A percentile compares a stretch with the other conserved stretches of the same genome.
Evolutionary conservation across 2,329 filamentous ascomycete species (phyloP).

Genomic region (Ophiostoma sp.): DNA sequence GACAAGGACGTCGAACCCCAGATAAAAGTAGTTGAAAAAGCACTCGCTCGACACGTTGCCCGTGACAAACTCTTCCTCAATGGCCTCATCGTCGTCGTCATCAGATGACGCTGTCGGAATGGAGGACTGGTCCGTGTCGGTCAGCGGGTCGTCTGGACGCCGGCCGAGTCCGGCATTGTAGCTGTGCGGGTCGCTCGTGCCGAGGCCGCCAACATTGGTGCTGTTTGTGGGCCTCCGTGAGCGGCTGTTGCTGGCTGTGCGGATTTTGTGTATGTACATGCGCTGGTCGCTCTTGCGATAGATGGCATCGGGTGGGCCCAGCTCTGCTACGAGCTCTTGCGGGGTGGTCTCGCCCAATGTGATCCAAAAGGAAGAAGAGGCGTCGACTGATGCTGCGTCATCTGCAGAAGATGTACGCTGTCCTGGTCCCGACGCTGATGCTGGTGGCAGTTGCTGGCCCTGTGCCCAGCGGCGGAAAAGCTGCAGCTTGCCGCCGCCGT

Average conservation of each 20-base stretch:
- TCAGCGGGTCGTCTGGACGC: conserved; percentile 52
- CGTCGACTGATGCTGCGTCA: neutral
- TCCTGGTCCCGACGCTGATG: neutral
- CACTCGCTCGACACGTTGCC: conserved; percentile 67
- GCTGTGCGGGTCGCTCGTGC: neutral
- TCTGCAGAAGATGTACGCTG: neutral
- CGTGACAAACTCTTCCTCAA: conserved; percentile 54
- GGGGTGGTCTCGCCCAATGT: conserved; percentile 82
- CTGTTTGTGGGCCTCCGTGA: conserved; percentile 44
- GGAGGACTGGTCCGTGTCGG: conserved; percentile 75
- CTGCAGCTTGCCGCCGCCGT: conserved; percentile 77
- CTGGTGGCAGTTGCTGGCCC: neutral
- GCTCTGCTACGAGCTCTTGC: conserved; percentile 85
- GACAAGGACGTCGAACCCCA: conserved; percentile 92
- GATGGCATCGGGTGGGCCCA: conserved; percentile 91
- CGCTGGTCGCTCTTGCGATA: conserved; percentile 89
- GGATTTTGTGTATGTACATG: conserved; percentile 77
- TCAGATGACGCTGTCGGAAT: conserved; percentile 69
- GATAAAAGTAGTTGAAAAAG: conserved; percentile 97
- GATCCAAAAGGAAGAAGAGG: conserved; percentile 58
- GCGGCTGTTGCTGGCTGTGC: conserved; percentile 53
- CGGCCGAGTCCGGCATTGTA: conserved; percentile 24
- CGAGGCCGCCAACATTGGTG: conserved; percentile 36
- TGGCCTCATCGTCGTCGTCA: conserved; percentile 58
- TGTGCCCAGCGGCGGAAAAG: conserved; percentile 68